These are phyloP conservation scores for Xerocomus nothofagi DNA, from an alignment of 1,284 basidiomycete genomes.

Conservation along the genomic window DNA sequence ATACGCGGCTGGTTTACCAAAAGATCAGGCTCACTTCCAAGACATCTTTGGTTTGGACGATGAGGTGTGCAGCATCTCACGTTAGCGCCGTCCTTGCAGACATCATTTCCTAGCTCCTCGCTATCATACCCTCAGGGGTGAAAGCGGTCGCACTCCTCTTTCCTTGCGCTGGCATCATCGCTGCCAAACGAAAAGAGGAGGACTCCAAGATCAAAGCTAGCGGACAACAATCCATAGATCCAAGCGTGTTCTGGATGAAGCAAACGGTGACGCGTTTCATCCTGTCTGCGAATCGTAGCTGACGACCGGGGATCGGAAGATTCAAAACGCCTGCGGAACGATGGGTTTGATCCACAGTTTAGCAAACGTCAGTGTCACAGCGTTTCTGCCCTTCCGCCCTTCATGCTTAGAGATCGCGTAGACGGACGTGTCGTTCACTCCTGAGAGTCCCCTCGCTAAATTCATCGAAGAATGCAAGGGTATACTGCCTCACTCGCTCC, in stretches of 20 bases:
- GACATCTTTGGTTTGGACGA: constrained; percentile 84
- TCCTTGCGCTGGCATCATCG: constrained; percentile 59
- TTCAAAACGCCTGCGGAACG: constrained; percentile 86
- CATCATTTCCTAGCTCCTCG: constrained; percentile 55
- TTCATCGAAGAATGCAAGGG: constrained; percentile 68
- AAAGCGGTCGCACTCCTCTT: constrained; percentile 84
- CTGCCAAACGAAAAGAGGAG: constrained; percentile 54
- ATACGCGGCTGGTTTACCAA: constrained; percentile 66
- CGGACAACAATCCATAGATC: constrained; percentile 56
- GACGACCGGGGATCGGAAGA: constrained; percentile 44
- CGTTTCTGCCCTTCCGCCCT: constrained; percentile 9
- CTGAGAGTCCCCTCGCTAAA: constrained; percentile 56
- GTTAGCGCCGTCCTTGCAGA: neutral
- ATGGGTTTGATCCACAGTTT: constrained; percentile 84
- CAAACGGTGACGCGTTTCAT: constrained; percentile 57
- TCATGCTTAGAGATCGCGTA: constrained; percentile 28
- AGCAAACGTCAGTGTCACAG: constrained; percentile 55
- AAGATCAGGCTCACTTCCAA: constrained; percentile 59
- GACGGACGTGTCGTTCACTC: constrained; percentile 56
- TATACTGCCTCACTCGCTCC: constrained; percentile 20
- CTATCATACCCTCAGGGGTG: constrained; percentile 66
- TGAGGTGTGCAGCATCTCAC: constrained; percentile 46
- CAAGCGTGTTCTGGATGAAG: constrained; percentile 71
- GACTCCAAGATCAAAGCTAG: constrained; percentile 50
- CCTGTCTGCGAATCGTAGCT: constrained; percentile 1